Percentiles rank a stretch among this genome's conserved stretches.
Evolutionary conservation across 805 yeast species (phyloP).

Genomic region (Yarrowia divulgata): DNA sequence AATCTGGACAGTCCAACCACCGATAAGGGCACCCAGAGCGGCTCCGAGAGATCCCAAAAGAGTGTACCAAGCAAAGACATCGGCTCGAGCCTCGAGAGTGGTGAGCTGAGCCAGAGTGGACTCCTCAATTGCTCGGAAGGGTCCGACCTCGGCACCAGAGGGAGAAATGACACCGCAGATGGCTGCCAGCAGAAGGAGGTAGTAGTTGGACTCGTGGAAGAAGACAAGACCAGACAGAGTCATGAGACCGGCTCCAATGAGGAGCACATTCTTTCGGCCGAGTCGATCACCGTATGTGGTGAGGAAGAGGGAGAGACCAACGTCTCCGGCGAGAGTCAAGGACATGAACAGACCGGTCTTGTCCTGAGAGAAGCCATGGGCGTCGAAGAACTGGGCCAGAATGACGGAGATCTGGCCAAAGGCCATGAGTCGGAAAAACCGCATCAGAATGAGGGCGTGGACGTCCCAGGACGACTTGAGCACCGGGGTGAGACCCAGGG

Average conservation of each 20-base stretch:
- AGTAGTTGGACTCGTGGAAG: conserved; percentile 61
- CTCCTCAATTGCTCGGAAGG: conserved; percentile 86
- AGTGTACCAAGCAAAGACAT: conserved; percentile 76
- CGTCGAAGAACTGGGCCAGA: conserved; percentile 68
- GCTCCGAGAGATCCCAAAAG: conserved; percentile 73
- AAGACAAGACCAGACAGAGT: conserved; percentile 69
- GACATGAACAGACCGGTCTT: conserved; percentile 83
- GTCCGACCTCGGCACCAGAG: conserved; percentile 90
- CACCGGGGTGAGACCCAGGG: conserved; percentile 35
- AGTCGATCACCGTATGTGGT: conserved; percentile 79
- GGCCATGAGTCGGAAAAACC: conserved; percentile 72
- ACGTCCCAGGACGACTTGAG: conserved; percentile 55
- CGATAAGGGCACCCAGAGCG: conserved; percentile 71
- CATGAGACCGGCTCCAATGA: conserved; percentile 73
- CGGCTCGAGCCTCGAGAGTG: conserved; percentile 57
- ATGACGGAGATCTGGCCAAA: conserved; percentile 84
- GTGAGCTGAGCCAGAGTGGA: conserved; percentile 82
- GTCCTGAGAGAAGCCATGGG: conserved; percentile 61
- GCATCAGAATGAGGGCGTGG: conserved; percentile 69
- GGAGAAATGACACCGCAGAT: conserved; percentile 87
- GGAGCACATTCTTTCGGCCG: conserved; percentile 72
- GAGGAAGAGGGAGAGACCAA: conserved; percentile 67
- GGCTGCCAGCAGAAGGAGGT: conserved; percentile 70
- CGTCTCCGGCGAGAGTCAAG: conserved; percentile 79
- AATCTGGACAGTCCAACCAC: conserved; percentile 57